Evolutionary conservation across 768 basidiomycete genomes (phyloP).

Genomic region (Punctularia strigosozonata): DNA sequence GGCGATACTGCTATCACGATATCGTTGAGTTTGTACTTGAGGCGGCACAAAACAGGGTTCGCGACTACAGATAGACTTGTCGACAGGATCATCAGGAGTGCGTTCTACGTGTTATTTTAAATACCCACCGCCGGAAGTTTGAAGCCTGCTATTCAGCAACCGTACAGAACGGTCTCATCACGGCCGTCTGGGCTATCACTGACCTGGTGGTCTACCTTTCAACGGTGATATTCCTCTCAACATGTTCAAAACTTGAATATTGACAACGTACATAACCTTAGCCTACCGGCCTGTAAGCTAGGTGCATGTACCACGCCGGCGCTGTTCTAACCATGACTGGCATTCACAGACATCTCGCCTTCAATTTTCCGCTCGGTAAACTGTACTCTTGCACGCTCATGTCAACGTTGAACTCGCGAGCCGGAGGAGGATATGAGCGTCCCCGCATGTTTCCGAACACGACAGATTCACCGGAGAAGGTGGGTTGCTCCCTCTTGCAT

Average conservation of each 20-base stretch:
- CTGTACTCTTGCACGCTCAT: constrained; percentile 23
- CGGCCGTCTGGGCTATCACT: constrained; percentile 22
- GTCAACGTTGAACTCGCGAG: too few relatives aligned
- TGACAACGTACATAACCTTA: neutral
- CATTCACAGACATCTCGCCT: constrained; percentile 15
- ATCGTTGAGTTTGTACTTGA: constrained; percentile 8
- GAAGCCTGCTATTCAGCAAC: too few relatives aligned
- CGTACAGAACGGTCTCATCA: constrained; percentile 26
- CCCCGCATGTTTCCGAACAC: too few relatives aligned
- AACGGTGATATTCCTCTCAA: neutral
- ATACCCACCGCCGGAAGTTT: neutral
- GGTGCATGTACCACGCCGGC: constrained; percentile 7
- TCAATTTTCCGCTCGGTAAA: constrained; percentile 21
- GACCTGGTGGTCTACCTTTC: constrained; percentile 18
- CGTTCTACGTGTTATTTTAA: too few relatives aligned
- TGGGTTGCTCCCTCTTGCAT: too few relatives aligned
- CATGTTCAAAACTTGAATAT: neutral
- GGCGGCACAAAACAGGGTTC: constrained; percentile 22
- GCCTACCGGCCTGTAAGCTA: constrained; percentile 1
- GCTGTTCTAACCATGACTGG: neutral
- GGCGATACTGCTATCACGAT: neutral
- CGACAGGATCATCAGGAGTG: constrained; percentile 21
- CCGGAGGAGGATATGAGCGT: too few relatives aligned
- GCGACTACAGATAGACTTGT: constrained; percentile 24
- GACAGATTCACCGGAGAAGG: too few relatives aligned